Percentiles rank a stretch among this genome's conserved stretches.
phyloP scores from a whole-genome alignment of 2,329 filamentous ascomycete species.

The Epichloe coenophiala region DNA sequence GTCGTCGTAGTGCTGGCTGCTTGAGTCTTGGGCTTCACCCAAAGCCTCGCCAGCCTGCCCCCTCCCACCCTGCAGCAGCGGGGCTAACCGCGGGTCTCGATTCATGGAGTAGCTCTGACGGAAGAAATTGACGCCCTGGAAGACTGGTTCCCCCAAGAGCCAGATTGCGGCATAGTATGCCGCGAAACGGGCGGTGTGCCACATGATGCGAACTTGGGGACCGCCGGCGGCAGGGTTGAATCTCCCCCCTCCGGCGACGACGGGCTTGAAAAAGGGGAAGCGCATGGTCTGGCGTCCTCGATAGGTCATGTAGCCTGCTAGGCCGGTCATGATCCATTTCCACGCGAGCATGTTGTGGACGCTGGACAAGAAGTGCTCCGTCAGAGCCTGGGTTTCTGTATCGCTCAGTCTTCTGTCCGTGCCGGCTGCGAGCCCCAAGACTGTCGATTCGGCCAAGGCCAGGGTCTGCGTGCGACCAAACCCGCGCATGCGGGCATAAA shows the following conservation, averaged over 20 bases:
- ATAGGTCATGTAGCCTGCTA: constrained; percentile 15
- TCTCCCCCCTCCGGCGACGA: constrained; percentile 8
- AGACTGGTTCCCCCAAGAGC: constrained; percentile 15
- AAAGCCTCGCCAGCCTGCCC: constrained; percentile 7
- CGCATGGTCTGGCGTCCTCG: constrained; percentile 19
- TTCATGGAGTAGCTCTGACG: constrained; percentile 11
- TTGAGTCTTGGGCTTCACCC: constrained; percentile 6
- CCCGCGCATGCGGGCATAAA: constrained; percentile 19
- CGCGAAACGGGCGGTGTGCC: constrained; percentile 24
- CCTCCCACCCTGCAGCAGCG: constrained; percentile 11
- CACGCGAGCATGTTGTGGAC: constrained; percentile 19
- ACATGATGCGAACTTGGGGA: constrained; percentile 13
- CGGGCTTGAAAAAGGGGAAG: constrained; percentile 28
- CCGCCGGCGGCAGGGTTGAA: constrained; percentile 21
- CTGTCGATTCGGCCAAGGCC: constrained; percentile 14
- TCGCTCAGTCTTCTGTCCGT: constrained; percentile 20
- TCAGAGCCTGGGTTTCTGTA: constrained; percentile 22
- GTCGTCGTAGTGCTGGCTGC: constrained; percentile 7
- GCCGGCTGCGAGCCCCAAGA: constrained; percentile 16
- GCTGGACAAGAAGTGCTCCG: constrained; percentile 19
- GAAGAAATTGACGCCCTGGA: constrained; percentile 17
- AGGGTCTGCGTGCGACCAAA: constrained; percentile 15
- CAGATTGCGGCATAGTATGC: constrained; percentile 18
- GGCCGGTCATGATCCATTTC: constrained; percentile 13
- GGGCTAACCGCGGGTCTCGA: constrained; percentile 17